Percentiles rank a stretch among this genome's conserved stretches.
These are phyloP conservation scores for Pseudotulostoma volvatum DNA, from an alignment of 495 filamentous ascomycete species.

Conservation along the genomic window DNA sequence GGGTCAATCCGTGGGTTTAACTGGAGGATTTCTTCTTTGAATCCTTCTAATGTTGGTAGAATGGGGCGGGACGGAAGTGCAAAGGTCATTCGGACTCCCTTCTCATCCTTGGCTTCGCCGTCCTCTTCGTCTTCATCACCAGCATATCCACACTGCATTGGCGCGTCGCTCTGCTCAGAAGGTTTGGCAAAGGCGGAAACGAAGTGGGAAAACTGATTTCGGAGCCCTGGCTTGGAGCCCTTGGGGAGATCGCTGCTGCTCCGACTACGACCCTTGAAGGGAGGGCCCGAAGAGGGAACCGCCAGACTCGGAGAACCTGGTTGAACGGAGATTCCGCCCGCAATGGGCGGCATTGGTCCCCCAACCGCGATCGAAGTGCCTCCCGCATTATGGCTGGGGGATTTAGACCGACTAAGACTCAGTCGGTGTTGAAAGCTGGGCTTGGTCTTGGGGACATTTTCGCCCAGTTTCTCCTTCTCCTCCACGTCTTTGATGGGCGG, in stretches of 20 bases:
- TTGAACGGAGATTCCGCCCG: conserved; percentile 39
- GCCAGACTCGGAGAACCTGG: conserved; percentile 32
- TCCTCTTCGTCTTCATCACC: conserved; percentile 27
- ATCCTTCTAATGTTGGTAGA: conserved; percentile 59
- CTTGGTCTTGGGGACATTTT: conserved; percentile 20
- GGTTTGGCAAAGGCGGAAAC: conserved; percentile 17
- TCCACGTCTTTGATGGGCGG: conserved; percentile 20
- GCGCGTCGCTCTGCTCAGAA: conserved; percentile 3
- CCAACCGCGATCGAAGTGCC: conserved; percentile 45
- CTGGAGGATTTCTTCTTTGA: conserved; percentile 55
- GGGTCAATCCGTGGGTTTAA: conserved; percentile 53
- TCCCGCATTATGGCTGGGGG: conserved; percentile 44
- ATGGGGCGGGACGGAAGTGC: conserved; percentile 31
- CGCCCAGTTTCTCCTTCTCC: conserved; percentile 36
- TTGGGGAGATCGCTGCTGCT: conserved; percentile 61
- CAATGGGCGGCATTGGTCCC: conserved; percentile 44
- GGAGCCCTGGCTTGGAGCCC: conserved; percentile 23
- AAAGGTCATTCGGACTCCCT: conserved; percentile 34
- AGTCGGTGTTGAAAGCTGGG: conserved; percentile 15
- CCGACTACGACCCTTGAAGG: conserved; percentile 41
- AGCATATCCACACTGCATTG: not conserved
- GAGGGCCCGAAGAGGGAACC: conserved; percentile 33
- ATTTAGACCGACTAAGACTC: conserved; percentile 41
- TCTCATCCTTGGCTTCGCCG: conserved; percentile 26
- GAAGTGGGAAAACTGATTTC: conserved; percentile 29